Evolutionary conservation across 2,329 filamentous ascomycete genomes (phyloP), one percentile per base, ranked within the genome.

Genomic region (Aurifilum marmelostoma): DNA sequence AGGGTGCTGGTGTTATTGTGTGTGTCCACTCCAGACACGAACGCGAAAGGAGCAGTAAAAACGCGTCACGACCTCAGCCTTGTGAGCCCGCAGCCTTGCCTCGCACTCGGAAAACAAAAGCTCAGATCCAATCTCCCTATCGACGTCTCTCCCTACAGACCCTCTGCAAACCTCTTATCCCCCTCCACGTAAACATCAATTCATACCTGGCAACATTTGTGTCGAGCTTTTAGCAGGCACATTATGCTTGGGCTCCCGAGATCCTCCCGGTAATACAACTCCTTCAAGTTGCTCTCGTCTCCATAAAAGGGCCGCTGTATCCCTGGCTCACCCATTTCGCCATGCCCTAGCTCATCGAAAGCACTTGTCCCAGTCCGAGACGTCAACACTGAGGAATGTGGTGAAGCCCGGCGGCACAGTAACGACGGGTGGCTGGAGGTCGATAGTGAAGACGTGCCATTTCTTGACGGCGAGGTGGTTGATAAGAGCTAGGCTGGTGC

Each of bases 401-500:
- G 43, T 54, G 58, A 50, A 27, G 12, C 50, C 65, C 5, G 34
- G 34, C 39, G 39, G 65, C 9, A 39, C 14, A 12, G 24, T 16
- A n/a, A 50, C 37, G n/a, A 62, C n/a, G 8, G 65, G 58, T 12
- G 32, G 56, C 37, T 67, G 65, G 34, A 62, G 18, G 58, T 67
- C 65, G 16, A 67, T n/a, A 6, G 63, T 67, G 65, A 62, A 67
- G 18, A 67, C 58, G 24, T 67, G 65, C 65, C 65, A 67, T 1
- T 73, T 68, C 50, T 82, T 78, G 67, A 71, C 76, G 21, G 79
- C 76, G 52, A 84, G 73, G 32, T 79, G 74, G 27, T 72, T 74
- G 18, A 80, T 80, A n/a, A 85, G 74, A 1, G 76, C 77, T 34
- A 76, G 76, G 61, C 84, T 83, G 12, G 86, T 83, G 18, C 84